Evolutionary conservation across 768 basidiomycete species (phyloP), one percentile per base, ranked within the genome.

Genomic region (Serendipita vermifera): DNA sequence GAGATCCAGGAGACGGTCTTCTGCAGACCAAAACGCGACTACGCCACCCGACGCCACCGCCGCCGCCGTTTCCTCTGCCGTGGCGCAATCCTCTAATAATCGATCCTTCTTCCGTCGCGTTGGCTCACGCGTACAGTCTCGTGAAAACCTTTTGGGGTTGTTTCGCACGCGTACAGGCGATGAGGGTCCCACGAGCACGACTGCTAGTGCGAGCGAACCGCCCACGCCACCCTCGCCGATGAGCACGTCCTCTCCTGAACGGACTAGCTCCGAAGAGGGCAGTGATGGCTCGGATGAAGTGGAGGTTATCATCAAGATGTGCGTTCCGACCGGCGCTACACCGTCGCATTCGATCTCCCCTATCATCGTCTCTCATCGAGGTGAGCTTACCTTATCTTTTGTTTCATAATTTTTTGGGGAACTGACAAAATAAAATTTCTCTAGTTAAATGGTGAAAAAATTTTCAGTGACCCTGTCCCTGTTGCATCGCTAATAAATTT

Each of bases 271-370:
- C 33, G 59, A 43, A 11, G 64, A 63, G 35, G 63, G 60, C 24
- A 61, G 65, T 40, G 61, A 65, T n/a, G 55, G 63, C 22, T 68
- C 65, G 22, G 68, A 72, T 46, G 67, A 66, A 32, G 62, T 76
- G 55, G 72, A 75, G 58, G 79, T 85, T 1, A 76, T 74, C 32
- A 69, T 91, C 38, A 71, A 75, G 43, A 68, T 89, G 20, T 69
- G 71, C 3, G 69, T 91, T 9, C 88, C 88, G 0, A 62, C 71
- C 3, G 75, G 72, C 5, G 67, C 75, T 9, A 83, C 83, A 3
- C 86, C 90, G 0, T 80, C 84, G 0, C 88, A 91, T 59, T 56
- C 72, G 3, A 72, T 87, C 31, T 84, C 87, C 58, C 92, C 92
- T 0, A 80, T 93, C 55, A 70, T 71, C 17, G 74, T 91, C 20